Evolutionary conservation across 1,284 basidiomycete genomes (phyloP).

Genomic region (Ustilago hordei): DNA sequence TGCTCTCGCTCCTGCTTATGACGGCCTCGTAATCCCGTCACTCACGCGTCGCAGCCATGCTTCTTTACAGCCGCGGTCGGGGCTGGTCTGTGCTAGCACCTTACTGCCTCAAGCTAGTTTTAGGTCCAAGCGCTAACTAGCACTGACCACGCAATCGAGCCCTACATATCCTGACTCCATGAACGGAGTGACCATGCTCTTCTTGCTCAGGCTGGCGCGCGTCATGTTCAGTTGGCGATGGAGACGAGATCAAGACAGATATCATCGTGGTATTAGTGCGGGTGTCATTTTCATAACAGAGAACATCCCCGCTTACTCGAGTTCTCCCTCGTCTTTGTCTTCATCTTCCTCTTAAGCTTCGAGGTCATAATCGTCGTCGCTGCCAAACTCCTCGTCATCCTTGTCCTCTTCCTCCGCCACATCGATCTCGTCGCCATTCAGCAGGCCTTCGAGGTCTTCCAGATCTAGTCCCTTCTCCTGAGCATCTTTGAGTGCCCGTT

Average conservation of each 20-base stretch:
- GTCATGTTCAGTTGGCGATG: background rate
- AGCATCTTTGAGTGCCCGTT: constrained; percentile 51
- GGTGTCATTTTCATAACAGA: background rate
- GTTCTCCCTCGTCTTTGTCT: constrained; percentile 9
- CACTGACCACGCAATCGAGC: background rate
- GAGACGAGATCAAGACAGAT: background rate
- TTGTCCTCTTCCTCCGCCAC: constrained; percentile 23
- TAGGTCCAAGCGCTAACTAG: background rate
- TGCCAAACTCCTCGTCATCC: constrained; percentile 28
- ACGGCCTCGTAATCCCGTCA: no score
- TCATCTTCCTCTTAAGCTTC: constrained; percentile 18
- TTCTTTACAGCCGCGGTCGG: background rate
- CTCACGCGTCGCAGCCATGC: no score
- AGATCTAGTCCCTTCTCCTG: constrained; percentile 47
- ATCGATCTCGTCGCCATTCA: constrained; percentile 41
- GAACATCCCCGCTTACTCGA: background rate
- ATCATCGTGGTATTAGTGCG: background rate
- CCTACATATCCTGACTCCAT: background rate
- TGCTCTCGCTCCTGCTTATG: background rate
- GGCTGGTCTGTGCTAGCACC: background rate
- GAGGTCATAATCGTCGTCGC: constrained; percentile 15
- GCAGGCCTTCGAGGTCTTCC: constrained; percentile 34
- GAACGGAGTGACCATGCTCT: background rate
- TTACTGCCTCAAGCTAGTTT: background rate
- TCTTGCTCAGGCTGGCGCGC: background rate